A percentile compares a stretch with the other conserved stretches of the same genome.
These are phyloP conservation scores for Terana coerulea DNA, from an alignment of 768 basidiomycete species.

Conservation along the genomic window DNA sequence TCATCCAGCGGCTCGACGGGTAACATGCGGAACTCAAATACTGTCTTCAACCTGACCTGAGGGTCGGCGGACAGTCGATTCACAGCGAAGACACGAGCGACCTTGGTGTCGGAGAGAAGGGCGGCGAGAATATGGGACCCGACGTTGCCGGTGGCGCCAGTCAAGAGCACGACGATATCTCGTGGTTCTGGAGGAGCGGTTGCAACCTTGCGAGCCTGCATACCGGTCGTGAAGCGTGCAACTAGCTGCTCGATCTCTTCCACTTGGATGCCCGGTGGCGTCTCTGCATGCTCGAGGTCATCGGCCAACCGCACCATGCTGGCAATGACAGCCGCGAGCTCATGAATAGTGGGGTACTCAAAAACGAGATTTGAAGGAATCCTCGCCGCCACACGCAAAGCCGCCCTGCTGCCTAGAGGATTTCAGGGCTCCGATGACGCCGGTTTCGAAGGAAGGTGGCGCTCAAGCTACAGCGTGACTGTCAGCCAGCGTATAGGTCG, in stretches of 20 bases:
- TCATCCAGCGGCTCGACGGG: constrained; percentile 9
- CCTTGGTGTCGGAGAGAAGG: constrained; percentile 14
- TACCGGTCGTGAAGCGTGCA: not conserved
- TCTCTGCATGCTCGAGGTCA: not conserved
- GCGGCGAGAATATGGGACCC: constrained; percentile 14
- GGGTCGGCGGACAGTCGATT: constrained; percentile 13
- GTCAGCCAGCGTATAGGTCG: too few relatives aligned
- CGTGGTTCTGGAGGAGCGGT: too few relatives aligned
- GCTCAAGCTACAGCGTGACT: constrained; percentile 5
- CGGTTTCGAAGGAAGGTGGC: constrained; percentile 16
- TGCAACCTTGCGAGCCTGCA: constrained; percentile 1
- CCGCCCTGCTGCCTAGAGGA: not conserved
- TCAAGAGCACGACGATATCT: not conserved
- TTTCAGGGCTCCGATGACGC: constrained; percentile 9
- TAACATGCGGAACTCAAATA: constrained; percentile 15
- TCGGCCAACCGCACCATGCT: not conserved
- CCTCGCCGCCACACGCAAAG: not conserved
- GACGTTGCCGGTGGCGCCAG: constrained; percentile 11
- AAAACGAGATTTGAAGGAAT: constrained; percentile 9
- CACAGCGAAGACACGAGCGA: constrained; percentile 21
- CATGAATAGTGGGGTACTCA: constrained; percentile 9
- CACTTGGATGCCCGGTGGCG: not conserved
- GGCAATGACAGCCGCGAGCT: constrained; percentile 3
- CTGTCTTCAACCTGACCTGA: constrained; percentile 9
- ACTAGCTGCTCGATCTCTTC: not conserved